Evolutionary conservation across 495 filamentous ascomycete genomes (phyloP).

Genomic region (Aspergillus steynii): DNA sequence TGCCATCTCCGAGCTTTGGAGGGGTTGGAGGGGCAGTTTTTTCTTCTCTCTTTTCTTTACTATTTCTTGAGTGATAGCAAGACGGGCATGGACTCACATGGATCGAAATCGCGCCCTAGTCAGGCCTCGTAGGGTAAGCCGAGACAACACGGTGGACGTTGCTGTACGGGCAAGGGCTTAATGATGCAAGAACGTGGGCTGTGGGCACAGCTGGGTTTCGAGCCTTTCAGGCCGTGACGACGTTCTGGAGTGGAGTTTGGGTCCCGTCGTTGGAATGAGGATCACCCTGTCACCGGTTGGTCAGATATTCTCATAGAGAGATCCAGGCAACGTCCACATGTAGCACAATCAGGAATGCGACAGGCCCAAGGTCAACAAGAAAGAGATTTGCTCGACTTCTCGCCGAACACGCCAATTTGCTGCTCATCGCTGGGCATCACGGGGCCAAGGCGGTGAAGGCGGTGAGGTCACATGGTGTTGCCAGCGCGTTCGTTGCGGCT

Average conservation of each 20-base stretch:
- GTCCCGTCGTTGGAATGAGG: slow-evolving; percentile 14
- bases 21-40: slow-evolving; percentile 10
- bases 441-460: slow-evolving; percentile 19
- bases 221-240: slow-evolving; percentile 9
- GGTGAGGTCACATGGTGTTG: slow-evolving; percentile 20
- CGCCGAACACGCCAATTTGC: not conserved
- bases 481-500: slow-evolving; percentile 6
- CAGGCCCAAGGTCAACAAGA: not conserved
- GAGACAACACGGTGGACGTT: slow-evolving; percentile 37
- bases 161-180: slow-evolving; percentile 1
- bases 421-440: not conserved
- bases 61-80: slow-evolving; percentile 2
- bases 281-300: slow-evolving; percentile 15
- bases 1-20: not conserved
- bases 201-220: slow-evolving; percentile 8
- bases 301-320: slow-evolving; percentile 1
- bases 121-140: slow-evolving; percentile 29
- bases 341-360: not conserved
- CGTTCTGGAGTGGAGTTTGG: slow-evolving; percentile 16
- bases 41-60: slow-evolving; percentile 14
- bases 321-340: not conserved
- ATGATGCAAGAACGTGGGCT: slow-evolving; percentile 7
- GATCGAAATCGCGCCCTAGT: slow-evolving; percentile 32
- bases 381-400: not conserved
- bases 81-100: slow-evolving; percentile 32